Base-by-base conservation (phyloP, 371 early-diverging fungal genomes). In the Mortierella sp. region DNA sequence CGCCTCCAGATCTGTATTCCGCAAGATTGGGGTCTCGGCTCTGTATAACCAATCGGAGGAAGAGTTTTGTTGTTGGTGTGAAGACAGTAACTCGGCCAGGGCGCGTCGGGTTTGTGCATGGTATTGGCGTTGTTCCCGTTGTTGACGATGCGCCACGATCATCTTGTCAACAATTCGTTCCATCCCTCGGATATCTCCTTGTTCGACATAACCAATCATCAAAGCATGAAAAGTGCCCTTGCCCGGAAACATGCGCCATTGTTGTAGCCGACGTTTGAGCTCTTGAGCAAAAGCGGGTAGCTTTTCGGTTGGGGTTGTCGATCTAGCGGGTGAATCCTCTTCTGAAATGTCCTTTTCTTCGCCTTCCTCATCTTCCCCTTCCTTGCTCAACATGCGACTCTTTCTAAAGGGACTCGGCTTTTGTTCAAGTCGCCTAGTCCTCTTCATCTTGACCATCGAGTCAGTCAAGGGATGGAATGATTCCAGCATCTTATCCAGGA, bases 211-310 rank as follows among this genome's bases (percentile, higher is more conserved):
- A 1, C 64, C 72, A n/a, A 77, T 47, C 77, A 77, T 77, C 15
- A 77, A 14, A 29, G 77, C 77, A 28, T 77, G 77, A 45, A 77
- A 77, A 25, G 66, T 30, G 0, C 77, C 77, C 19, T 75, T 75
- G 28, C 70, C 70, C n/a, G 70, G 71, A 16, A 64, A 58, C 51
- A 68, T 64, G 37, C 37, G 37, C 37, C 37, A 37, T 37, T 37
- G 37, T 18, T 19, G 19, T 26, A 26, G 14, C 19, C 29, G 25
- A 14, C 37, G 26, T 37, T 37, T 37, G 37, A 37, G 37, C 37
- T 37, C 37, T 9, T 37, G 37, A 37, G 9, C 37, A 37, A 37
- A 37, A 9, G 37, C 5, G 3, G 37, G 37, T 37, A 5, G 5
- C 5, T 9, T 37, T 9, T 37, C 37, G 3, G 5, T 37, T 37